Percentiles rank a stretch among this genome's conserved stretches.
Evolutionary conservation across 1,139 yeast species (phyloP).

Genomic region (Hanseniaspora sp.): DNA sequence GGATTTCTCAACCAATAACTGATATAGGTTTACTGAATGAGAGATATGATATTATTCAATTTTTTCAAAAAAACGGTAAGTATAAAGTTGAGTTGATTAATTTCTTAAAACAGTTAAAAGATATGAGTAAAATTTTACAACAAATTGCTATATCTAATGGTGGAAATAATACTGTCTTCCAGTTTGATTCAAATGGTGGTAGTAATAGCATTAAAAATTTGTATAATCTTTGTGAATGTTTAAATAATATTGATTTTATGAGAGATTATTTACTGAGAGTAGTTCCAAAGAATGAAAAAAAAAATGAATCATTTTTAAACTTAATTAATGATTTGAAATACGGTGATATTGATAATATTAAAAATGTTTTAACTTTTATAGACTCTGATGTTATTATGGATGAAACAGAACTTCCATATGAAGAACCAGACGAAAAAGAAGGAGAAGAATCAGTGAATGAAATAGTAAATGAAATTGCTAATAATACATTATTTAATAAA

Average conservation of each 20-base stretch:
- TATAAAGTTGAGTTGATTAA: conserved; percentile 20
- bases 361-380: neutral
- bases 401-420: neutral
- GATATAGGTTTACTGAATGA: conserved; percentile 42
- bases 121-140: conserved; percentile 46
- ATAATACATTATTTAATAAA: neutral
- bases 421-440: neutral
- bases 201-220: neutral
- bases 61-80: conserved; percentile 36
- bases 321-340: neutral
- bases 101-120: conserved; percentile 36
- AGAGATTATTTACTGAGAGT: neutral
- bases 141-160: conserved; percentile 32
- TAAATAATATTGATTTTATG: neutral
- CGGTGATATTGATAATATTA: neutral
- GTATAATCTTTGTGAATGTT: neutral
- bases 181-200: neutral
- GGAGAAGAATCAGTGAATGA: neutral
- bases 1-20: conserved; percentile 75
- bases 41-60: conserved; percentile 54
- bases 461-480: too few relatives aligned
- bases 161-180: neutral
- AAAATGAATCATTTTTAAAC: neutral
- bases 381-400: neutral
- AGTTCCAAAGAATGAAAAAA: neutral